Conservation (phyloP, 2,329 filamentous ascomycete species). For the Scleromitrula shiraiana region DNA sequence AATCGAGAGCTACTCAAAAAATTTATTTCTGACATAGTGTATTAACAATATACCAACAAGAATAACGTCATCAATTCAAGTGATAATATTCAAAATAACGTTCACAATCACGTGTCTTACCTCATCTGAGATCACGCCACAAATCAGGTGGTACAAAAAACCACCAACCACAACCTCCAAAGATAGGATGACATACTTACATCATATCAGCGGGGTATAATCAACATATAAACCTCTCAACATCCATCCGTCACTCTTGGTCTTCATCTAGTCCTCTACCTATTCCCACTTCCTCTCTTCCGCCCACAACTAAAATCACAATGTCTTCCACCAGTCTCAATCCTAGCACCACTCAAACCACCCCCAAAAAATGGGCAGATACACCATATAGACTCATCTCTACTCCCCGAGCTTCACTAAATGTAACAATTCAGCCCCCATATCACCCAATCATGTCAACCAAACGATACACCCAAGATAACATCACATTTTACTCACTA, state of each 20-base stretch:
- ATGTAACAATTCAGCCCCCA: too few relatives aligned
- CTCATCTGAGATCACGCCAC: not conserved
- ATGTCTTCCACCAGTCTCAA: not conserved
- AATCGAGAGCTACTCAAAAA: too few relatives aligned
- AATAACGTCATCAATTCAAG: not conserved
- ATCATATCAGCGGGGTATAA: not conserved
- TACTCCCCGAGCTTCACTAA: conserved; percentile 5
- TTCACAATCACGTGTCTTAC: not conserved
- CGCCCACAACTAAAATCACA: not conserved
- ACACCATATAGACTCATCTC: conserved; percentile 13
- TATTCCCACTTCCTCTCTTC: too few relatives aligned
- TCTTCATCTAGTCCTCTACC: too few relatives aligned
- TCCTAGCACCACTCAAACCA: not conserved
- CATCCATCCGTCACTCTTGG: not conserved
- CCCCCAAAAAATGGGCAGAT: conserved; percentile 12
- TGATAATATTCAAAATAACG: not conserved
- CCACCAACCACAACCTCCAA: not conserved
- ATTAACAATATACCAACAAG: not conserved
- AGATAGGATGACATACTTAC: not conserved
- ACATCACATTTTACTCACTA: too few relatives aligned
- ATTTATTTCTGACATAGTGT: too few relatives aligned
- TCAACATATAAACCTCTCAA: not conserved
- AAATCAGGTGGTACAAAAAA: conserved; percentile 3
- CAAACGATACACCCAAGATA: too few relatives aligned
- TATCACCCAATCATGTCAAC: too few relatives aligned